Conservation (phyloP, 2,329 filamentous ascomycete genomes). For the Penicillium crustosum region DNA sequence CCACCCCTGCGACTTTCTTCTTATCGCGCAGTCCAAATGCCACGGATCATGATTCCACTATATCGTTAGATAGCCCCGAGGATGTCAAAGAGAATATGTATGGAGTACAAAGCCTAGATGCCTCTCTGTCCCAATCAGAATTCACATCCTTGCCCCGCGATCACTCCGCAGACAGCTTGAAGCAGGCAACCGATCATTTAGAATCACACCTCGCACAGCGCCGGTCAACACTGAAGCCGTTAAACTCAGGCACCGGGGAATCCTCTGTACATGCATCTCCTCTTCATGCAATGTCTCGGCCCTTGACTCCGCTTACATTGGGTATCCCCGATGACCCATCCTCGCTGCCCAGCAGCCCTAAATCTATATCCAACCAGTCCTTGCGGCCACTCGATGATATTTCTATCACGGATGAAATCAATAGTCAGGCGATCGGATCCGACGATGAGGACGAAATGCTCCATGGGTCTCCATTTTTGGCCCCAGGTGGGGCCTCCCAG, state of each 20-base stretch:
- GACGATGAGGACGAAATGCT: constrained; percentile 55
- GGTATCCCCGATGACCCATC: constrained; percentile 50
- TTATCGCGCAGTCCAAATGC: constrained; percentile 51
- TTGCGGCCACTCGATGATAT: constrained; percentile 60
- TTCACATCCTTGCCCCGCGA: constrained; percentile 11
- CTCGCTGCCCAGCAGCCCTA: constrained; percentile 59
- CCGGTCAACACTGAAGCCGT: constrained; percentile 35
- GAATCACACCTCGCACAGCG: constrained; percentile 27
- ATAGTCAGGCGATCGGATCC: constrained; percentile 57
- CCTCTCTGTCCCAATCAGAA: constrained; percentile 48
- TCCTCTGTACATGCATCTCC: constrained; percentile 20
- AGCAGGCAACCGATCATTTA: constrained; percentile 19
- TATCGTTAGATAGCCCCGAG: constrained; percentile 31
- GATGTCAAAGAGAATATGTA: constrained; percentile 49
- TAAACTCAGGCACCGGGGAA: constrained; percentile 19
- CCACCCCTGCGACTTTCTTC: constrained; percentile 59
- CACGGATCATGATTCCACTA: constrained; percentile 45
- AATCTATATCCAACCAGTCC: constrained; percentile 59
- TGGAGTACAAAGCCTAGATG: constrained; percentile 59
- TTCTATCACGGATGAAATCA: constrained; percentile 54
- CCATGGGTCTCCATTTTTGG: constrained; percentile 29
- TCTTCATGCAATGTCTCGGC: constrained; percentile 37
- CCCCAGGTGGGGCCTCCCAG: constrained; percentile 56
- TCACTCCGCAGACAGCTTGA: constrained; percentile 15
- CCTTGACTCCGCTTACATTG: constrained; percentile 49